Base-by-base conservation (phyloP, 306 rosid species). In the Fragaria vesca region DNA sequence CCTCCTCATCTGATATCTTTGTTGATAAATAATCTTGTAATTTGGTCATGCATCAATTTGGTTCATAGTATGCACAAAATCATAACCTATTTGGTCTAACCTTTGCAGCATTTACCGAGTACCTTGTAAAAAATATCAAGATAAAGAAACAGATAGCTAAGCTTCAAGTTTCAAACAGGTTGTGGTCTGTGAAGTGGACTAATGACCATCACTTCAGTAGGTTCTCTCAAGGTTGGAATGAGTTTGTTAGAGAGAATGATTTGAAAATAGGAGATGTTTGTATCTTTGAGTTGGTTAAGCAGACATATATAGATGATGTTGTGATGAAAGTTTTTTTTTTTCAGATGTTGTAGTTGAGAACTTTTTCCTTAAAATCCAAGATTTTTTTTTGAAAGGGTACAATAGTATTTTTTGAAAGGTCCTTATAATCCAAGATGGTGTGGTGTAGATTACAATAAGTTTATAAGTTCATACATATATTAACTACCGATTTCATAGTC, bases 131-230 rank as follows among this genome's bases (percentile, higher is more conserved):
- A 10, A 8, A 60, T 6, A 18, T 52, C 26, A 60, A 60, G 66
- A 60, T 10, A 60, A 26, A 12, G 17, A 60, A 26, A 12, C 0
- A 11, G n/a, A 62, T 43, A 30, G 68, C n/a, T 17, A 13, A 32
- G 42, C 68, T 62, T 15, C 68, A 62, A 62, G 68, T n/a, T 30
- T 62, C 68, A 30, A 15, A 62, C 7, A 62, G 40, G 42, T 62
- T 62, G 68, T 62, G 68, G n/a, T 32, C 42, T 62, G 68, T 62
- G 43, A 62, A 62, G 68, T 62, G 40, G 68, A 32, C 26, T 1
- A 10, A 30, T 12, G 17, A 62, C 42, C 2, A 0, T 13, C 10
- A 1, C 20, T 28, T n/a, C 13, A 30, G n/a, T 30, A 62, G 42
- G 16, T 62, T 62, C n/a, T 62, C 68, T 32, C 68, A 28, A 30